Conservation (phyloP, 2,329 filamentous ascomycete species). For the Fusarium graminum region DNA sequence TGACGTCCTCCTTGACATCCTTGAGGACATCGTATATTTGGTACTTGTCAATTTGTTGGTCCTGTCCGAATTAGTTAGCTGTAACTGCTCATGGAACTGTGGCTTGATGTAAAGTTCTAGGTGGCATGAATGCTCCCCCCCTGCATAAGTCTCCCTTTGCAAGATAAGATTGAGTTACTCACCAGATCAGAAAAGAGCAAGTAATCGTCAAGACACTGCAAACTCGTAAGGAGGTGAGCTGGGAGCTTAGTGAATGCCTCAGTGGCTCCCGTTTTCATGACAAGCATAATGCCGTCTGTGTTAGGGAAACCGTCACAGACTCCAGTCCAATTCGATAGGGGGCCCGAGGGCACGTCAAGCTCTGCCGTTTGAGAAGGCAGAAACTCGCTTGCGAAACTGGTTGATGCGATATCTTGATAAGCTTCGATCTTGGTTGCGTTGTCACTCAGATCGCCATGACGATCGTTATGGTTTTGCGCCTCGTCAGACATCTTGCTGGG, state of each 20-base stretch:
- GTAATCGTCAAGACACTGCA: constrained; percentile 67
- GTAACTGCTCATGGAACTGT: constrained; percentile 1
- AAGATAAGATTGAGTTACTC: constrained; percentile 27
- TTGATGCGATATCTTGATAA: neutral
- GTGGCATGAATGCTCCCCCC: constrained; percentile 1
- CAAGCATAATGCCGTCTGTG: constrained; percentile 61
- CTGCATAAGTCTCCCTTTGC: neutral
- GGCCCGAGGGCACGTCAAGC: constrained; percentile 28
- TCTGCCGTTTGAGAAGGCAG: constrained; percentile 24
- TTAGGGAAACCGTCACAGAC: constrained; percentile 59
- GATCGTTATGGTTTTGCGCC: constrained; percentile 10
- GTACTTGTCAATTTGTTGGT: constrained; percentile 63
- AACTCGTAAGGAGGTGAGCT: constrained; percentile 66
- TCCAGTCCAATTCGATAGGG: constrained; percentile 27
- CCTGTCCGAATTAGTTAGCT: constrained; percentile 50
- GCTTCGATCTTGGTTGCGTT: constrained; percentile 10
- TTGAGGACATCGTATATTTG: constrained; percentile 59
- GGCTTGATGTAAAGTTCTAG: constrained; percentile 21
- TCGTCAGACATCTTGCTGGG: constrained; percentile 5
- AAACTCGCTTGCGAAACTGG: constrained; percentile 9
- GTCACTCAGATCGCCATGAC: constrained; percentile 14
- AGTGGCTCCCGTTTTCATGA: constrained; percentile 72
- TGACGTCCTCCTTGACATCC: constrained; percentile 53
- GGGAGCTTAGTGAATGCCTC: constrained; percentile 67
- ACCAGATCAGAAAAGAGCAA: constrained; percentile 69